Conservation (phyloP, 2,329 filamentous ascomycete species). For the Trichoderma cornu-damae region DNA sequence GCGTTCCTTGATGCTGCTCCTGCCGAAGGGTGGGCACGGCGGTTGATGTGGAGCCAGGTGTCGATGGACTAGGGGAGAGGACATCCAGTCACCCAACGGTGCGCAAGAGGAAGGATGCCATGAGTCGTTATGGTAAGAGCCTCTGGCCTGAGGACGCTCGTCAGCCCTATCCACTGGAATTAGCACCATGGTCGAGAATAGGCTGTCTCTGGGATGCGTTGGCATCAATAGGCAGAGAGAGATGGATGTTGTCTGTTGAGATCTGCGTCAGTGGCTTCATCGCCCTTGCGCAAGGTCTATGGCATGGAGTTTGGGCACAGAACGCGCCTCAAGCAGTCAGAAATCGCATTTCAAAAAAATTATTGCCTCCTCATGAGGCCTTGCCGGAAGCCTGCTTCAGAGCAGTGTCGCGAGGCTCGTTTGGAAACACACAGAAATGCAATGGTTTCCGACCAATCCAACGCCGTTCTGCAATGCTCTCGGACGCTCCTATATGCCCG, state of each 20-base stretch:
- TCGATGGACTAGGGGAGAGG: conserved; percentile 45
- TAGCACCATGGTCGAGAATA: conserved; percentile 47
- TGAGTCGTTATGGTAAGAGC: conserved; percentile 73
- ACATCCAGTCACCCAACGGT: conserved; percentile 54
- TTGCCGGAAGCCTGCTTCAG: conserved; percentile 43
- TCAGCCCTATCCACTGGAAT: conserved; percentile 65
- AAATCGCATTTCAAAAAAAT: conserved; percentile 33
- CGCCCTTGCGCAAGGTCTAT: conserved; percentile 18
- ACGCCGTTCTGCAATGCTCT: conserved; percentile 40
- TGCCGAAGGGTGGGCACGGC: conserved; percentile 45
- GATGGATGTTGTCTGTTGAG: conserved; percentile 23
- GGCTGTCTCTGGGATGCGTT: conserved; percentile 35
- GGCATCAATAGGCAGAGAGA: conserved; percentile 19
- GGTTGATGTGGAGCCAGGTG: conserved; percentile 30
- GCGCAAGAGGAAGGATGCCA: conserved; percentile 59
- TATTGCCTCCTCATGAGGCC: conserved; percentile 28
- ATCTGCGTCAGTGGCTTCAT: neutral
- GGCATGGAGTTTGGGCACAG: conserved; percentile 41
- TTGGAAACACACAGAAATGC: conserved; percentile 45
- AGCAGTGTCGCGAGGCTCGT: conserved; percentile 35
- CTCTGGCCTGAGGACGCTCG: conserved; percentile 67
- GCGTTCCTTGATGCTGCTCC: conserved; percentile 32
- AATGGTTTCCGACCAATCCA: conserved; percentile 29
- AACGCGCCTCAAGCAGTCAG: conserved; percentile 47
- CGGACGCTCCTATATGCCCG: conserved; percentile 34